Evolutionary conservation across 495 filamentous ascomycete genomes (phyloP).

Genomic region (Penicillium paxilli): DNA sequence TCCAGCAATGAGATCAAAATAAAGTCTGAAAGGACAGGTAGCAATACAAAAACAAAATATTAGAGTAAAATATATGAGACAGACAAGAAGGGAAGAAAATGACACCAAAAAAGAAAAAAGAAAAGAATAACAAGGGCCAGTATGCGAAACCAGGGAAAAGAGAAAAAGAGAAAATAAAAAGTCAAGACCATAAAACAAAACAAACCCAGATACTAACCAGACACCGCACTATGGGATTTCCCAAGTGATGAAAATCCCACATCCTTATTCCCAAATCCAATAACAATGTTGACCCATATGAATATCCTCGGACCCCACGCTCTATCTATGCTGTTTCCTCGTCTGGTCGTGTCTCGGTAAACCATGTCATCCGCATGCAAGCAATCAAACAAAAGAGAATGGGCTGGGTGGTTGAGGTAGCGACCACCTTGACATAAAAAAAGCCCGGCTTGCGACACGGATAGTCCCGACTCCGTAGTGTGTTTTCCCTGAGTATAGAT

Average conservation of each 20-base stretch:
- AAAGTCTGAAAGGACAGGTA: constrained; percentile 1
- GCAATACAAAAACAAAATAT: constrained; percentile 1
- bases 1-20: neutral
- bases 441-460: constrained; percentile 15
- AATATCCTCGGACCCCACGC: constrained; percentile 22
- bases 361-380: constrained; percentile 29
- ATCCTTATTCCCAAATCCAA: constrained; percentile 22
- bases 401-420: neutral
- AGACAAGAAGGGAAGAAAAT: neutral
- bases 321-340: constrained; percentile 35
- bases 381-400: constrained; percentile 20
- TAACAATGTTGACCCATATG: constrained; percentile 23
- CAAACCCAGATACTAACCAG: constrained; percentile 21
- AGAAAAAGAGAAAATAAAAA: constrained; percentile 7
- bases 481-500: constrained; percentile 27
- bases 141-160: constrained; percentile 9
- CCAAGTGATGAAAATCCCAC: constrained; percentile 15
- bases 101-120: constrained; percentile 4
- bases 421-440: neutral
- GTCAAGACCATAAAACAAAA: neutral
- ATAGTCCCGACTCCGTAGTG: constrained; percentile 38
- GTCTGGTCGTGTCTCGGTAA: constrained; percentile 35
- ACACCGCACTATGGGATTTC: constrained; percentile 18
- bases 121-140: constrained; percentile 13
- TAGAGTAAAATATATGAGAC: constrained; percentile 1